Evolutionary conservation across 768 basidiomycete genomes (phyloP), one percentile per base, ranked within the genome.

Genomic region (Naganishia vaughanmartiniae): DNA sequence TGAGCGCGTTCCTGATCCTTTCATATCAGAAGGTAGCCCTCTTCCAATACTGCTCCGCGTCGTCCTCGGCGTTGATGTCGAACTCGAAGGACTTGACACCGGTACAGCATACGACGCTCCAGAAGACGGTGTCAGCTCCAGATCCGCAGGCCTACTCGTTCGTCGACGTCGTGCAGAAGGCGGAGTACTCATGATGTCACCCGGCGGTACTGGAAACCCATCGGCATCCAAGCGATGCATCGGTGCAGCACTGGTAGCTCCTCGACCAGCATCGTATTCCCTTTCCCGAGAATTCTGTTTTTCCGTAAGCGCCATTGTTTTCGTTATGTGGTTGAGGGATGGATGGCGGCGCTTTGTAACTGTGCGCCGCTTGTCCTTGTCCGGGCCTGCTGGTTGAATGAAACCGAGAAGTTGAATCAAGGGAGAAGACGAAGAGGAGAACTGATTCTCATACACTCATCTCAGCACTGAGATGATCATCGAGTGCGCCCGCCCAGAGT

Each of bases 141-240:
- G 7, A 26, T 45, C 17, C 21, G 36, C n/a, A 28, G 24, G 39
- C 42, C 60, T 63, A 12, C 42, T 28, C 17, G 15, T 46, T 28
- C 39, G 12, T n/a, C 30, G 36, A 33, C n/a, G 33, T 19, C n/a
- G 57, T 15, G 33, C n/a, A 28, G n/a, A 51, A 51, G 48, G 48
- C 7, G 48, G 48, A 51, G 48, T 51, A 24, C 21, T 51, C 48
- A 51, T 51, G 4, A 51, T 26, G n/a, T 51, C 48, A n/a, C n/a
- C 48, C 3, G 24, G n/a, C 6, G 48, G 48, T 51, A 51, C 4
- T n/a, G 48, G 48, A 51, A 51, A 51, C 24, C 48, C 48, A 26
- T 51, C 48, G 48, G 48, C 48, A 51, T 51, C 48, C 48, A 51
- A n/a, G 48, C 48, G 48, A 26, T n/a, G 48, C 48, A 51, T n/a